Conservation (phyloP, 1,284 basidiomycete genomes). For the Cryptococcus sp. region DNA sequence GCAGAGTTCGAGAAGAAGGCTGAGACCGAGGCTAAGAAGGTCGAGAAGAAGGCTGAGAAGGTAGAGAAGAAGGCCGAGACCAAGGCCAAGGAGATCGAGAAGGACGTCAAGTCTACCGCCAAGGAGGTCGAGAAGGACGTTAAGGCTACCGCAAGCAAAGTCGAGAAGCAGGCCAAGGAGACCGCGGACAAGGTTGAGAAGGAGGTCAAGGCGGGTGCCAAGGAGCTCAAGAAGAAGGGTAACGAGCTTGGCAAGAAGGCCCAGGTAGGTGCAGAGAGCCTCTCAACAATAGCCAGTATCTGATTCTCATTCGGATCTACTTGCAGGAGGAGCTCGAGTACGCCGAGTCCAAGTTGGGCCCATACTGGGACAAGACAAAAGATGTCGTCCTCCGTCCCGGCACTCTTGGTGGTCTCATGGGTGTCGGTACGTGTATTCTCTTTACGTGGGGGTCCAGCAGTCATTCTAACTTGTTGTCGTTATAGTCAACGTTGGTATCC, state of each 20-base stretch:
- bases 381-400: constrained; percentile 67
- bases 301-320: too few relatives aligned
- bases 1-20: constrained; percentile 28
- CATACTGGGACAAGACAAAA: constrained; percentile 63
- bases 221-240: constrained; percentile 60
- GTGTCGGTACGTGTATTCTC: constrained; percentile 60
- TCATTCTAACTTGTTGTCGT: background rate
- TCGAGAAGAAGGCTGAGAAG: constrained; percentile 57
- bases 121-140: constrained; percentile 60
- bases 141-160: constrained; percentile 59
- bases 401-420: constrained; percentile 71
- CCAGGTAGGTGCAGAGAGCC: constrained; percentile 46
- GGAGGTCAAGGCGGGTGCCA: constrained; percentile 59
- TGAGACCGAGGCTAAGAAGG: constrained; percentile 49
- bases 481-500: constrained; percentile 70
- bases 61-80: constrained; percentile 46
- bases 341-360: constrained; percentile 60
- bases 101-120: constrained; percentile 59
- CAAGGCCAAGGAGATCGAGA: constrained; percentile 61
- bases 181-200: constrained; percentile 61
- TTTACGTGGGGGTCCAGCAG: background rate
- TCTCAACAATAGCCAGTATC: background rate
- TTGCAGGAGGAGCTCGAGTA: constrained; percentile 54
- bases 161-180: constrained; percentile 60
- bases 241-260: constrained; percentile 60